Evolutionary conservation across 352 stramenopile genomes (phyloP), one percentile per base, ranked within the genome.

Genomic region (Phytophthora kernoviae): DNA sequence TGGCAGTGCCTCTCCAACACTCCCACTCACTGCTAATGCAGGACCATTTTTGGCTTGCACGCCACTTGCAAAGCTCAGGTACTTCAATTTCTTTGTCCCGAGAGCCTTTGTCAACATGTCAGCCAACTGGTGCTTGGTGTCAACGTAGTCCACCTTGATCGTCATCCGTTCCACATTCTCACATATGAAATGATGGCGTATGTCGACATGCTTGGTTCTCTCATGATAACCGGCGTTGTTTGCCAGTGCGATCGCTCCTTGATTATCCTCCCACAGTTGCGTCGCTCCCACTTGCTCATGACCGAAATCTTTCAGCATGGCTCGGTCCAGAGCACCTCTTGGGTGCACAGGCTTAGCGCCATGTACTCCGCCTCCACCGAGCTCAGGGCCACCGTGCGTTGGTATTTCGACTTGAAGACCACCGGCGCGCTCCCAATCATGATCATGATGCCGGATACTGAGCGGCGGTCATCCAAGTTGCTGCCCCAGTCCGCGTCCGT

Each of bases 1-100:
- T n/a, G n/a, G n/a, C n/a, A n/a, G n/a, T n/a, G n/a, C n/a, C n/a
- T n/a, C n/a, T n/a, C n/a, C n/a, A n/a, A n/a, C n/a, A n/a, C n/a
- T 63, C 56, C 40, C 56, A 58, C 48, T 58, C 47, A 41, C 12
- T 8, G 37, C 14, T 48, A 43, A 14, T 53, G 33, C 39, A 24
- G 3, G 9, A 20, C n/a, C 30, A 22, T 9, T 32, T 8, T 49
- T 52, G 15, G 17, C n/a, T n/a, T 43, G 41, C 40, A 58, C 40
- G 5, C 30, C 30, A 36, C 22, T 54, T 27, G 27, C 30, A 7
- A 48, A 22, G 11, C 7, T 10, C 5, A 58, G 33, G 20, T 40
- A 59, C 39, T 54, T 27, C 11, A 64, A 33, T 1, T 10, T 17
- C 45, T 65, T 65, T 2, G 47, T 58, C 10, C 27, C 27, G 0